A percentile compares a stretch with the other conserved stretches of the same genome.
Evolutionary conservation across 805 yeast species (phyloP).

Genomic region (Alloascoidea hylecoeti): DNA sequence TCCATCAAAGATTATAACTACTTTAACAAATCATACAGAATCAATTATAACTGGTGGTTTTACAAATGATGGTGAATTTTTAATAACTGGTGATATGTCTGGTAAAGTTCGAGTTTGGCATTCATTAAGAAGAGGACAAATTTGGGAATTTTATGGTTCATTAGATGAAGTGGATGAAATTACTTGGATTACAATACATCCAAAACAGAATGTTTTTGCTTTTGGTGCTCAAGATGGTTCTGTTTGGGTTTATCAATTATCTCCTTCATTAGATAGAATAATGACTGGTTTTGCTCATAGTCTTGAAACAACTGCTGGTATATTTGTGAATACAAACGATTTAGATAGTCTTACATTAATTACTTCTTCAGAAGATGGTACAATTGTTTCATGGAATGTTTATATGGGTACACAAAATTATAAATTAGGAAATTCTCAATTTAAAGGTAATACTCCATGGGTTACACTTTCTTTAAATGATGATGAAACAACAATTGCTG

Average conservation of each 20-base stretch:
- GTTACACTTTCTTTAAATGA: constrained; percentile 47
- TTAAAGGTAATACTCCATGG: constrained; percentile 85
- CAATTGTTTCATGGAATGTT: constrained; percentile 82
- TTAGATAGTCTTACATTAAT: constrained; percentile 50
- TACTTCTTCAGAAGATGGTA: constrained; percentile 75
- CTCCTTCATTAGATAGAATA: constrained; percentile 48
- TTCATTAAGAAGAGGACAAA: constrained; percentile 63
- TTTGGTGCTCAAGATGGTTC: constrained; percentile 90
- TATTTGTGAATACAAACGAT: constrained; percentile 48
- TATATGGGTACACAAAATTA: constrained; percentile 60
- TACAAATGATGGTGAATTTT: constrained; percentile 65
- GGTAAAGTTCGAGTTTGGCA: constrained; percentile 71
- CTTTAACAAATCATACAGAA: constrained; percentile 73
- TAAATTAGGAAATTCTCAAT: constrained; percentile 48
- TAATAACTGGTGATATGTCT: constrained; percentile 90
- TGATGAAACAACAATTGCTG: constrained; percentile 43
- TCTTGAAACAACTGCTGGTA: constrained; percentile 67
- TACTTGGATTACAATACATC: constrained; percentile 73
- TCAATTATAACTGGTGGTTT: constrained; percentile 79
- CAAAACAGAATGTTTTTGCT: constrained; percentile 69
- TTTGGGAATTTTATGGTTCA: constrained; percentile 59
- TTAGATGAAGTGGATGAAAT: constrained; percentile 73
- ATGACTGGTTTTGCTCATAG: constrained; percentile 77
- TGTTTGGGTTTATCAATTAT: constrained; percentile 82
- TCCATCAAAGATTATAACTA: constrained; percentile 71